A percentile compares a stretch with the other conserved stretches of the same genome.
These are phyloP conservation scores for Corchorus olitorius DNA, from an alignment of 345 rosid species.

Conservation along the genomic window DNA sequence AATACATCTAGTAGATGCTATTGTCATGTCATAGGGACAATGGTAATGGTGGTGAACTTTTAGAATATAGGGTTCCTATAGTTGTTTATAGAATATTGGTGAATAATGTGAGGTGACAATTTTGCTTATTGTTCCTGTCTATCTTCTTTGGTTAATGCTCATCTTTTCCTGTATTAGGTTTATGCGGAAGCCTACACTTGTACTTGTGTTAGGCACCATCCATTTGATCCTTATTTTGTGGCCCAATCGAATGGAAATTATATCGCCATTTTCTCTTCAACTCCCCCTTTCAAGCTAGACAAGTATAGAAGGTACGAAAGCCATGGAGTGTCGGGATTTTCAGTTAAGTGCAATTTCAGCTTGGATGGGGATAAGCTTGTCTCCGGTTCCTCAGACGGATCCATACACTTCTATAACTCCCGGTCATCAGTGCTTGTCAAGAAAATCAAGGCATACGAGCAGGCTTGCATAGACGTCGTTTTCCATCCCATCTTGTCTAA, in stretches of 20 bases:
- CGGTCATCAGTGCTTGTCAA: conserved; percentile 48
- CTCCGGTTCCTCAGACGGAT: conserved; percentile 83
- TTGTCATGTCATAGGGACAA: conserved; percentile 3
- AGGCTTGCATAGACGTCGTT: conserved; percentile 65
- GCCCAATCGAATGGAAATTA: conserved; percentile 92
- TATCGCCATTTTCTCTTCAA: conserved; percentile 76
- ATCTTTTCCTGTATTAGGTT: conserved; percentile 45
- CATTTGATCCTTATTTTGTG: conserved; percentile 60
- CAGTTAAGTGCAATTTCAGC: conserved; percentile 80
- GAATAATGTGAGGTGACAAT: not conserved
- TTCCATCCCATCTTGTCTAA: conserved; percentile 67
- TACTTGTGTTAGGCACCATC: conserved; percentile 71
- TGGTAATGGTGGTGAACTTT: not conserved
- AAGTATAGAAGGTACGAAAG: conserved; percentile 72
- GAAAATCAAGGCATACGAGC: conserved; percentile 66
- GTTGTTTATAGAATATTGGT: not conserved
- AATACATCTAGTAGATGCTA: conserved; percentile 10
- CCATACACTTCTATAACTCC: conserved; percentile 54
- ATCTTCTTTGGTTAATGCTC: not conserved
- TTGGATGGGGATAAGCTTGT: conserved; percentile 62
- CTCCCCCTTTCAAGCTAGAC: conserved; percentile 80
- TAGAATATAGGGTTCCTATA: not conserved
- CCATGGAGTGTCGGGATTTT: conserved; percentile 83
- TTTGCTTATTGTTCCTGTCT: not conserved
- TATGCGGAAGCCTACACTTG: conserved; percentile 88